Conservation (phyloP, 495 filamentous ascomycete species). For the Sporormia fimetaria region DNA sequence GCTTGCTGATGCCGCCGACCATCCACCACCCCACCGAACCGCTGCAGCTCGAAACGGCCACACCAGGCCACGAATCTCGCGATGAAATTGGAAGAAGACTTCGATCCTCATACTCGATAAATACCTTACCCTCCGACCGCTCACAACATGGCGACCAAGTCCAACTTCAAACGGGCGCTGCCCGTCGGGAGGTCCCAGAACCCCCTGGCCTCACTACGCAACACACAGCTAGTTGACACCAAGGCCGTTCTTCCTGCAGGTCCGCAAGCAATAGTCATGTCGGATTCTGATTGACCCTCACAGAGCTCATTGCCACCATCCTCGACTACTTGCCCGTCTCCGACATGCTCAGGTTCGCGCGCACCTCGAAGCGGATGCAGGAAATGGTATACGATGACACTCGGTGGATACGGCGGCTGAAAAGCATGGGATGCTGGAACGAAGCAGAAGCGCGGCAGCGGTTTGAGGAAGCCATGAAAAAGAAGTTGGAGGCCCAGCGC, state of each 20-base stretch:
- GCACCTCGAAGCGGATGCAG: slow-evolving; percentile 73
- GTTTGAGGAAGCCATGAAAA: slow-evolving; percentile 61
- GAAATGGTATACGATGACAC: slow-evolving; percentile 99
- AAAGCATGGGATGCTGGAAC: slow-evolving; percentile 84
- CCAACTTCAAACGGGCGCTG: slow-evolving; percentile 52
- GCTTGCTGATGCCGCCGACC: too few relatives aligned
- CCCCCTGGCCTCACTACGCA: slow-evolving; percentile 63
- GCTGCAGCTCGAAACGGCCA: too few relatives aligned
- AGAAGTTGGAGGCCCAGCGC: slow-evolving; percentile 50
- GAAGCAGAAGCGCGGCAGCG: slow-evolving; percentile 71
- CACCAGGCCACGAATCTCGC: background rate
- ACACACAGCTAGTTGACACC: slow-evolving; percentile 61
- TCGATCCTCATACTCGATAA: background rate
- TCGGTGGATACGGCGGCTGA: slow-evolving; percentile 77
- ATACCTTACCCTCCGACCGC: background rate
- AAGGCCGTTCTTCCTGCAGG: slow-evolving; percentile 72
- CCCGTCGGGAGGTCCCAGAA: slow-evolving; percentile 41
- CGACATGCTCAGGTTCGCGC: slow-evolving; percentile 78
- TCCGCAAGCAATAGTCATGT: slow-evolving; percentile 28
- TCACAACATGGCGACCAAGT: slow-evolving; percentile 37
- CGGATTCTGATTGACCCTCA: slow-evolving; percentile 3
- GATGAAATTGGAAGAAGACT: background rate
- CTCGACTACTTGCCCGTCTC: slow-evolving; percentile 77
- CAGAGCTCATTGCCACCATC: slow-evolving; percentile 81
- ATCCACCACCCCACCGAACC: too few relatives aligned